Evolutionary conservation across 2,329 filamentous ascomycete species (phyloP), one percentile per base, ranked within the genome.

Genomic region (Hymenoscyphus fraxineus): DNA sequence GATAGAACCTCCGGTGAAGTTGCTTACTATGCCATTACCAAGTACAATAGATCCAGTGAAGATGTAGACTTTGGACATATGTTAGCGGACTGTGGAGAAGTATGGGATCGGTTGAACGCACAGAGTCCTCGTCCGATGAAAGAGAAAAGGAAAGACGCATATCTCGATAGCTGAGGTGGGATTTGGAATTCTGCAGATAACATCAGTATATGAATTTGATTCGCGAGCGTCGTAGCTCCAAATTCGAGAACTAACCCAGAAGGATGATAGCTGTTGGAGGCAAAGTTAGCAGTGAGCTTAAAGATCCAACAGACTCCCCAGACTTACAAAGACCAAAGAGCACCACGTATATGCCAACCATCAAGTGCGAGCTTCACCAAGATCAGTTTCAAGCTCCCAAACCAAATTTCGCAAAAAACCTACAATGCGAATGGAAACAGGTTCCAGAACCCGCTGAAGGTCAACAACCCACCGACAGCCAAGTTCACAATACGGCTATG

Each of bases 81-180:
- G 59, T 74, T 61, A 76, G 69, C 35, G 38, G 9, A 27, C 13
- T 27, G 47, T 10, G 27, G 19, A 27, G 22, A 27, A 27, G 16
- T 12, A n/a, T 31, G 15, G 19, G 16, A 55, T 13, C 6, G 19
- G 10, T 12, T 22, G 15, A 16, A 88, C 92, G 80, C 87, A 97
- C 93, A 98, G 77, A 92, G 83, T 79, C 95, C 95, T 76, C 95
- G 93, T 67, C 95, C 95, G 72, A 98, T 81, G 84, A 99, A 98
- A 64, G 92, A 96, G 83, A 98, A 98, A 79, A 98, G 88, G 83
- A 99, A 99, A 12, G 92, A 96, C 62, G 93, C 94, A 82, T 98
- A 97, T 80, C 92, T 89, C 65, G 93, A 90, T 62, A 97, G 84
- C 77, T 97, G 93, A 65, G 93, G 92, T 60, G 95, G 94, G 72